Evolutionary conservation across 2,329 filamentous ascomycete genomes (phyloP).

Genomic region (Aspergillus pseudonomiae): DNA sequence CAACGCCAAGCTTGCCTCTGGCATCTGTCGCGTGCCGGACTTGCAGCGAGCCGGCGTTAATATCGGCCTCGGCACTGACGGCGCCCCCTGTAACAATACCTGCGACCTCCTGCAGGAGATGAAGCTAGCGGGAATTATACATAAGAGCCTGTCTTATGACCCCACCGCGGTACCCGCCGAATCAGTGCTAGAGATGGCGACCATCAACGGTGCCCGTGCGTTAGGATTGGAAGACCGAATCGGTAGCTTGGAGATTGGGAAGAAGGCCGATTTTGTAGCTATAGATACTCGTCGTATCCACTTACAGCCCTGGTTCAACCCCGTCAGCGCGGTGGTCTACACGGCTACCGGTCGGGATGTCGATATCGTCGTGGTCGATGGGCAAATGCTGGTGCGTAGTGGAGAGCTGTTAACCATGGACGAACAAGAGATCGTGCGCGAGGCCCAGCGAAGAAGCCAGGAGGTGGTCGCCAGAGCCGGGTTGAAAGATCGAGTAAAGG

Average conservation of each 20-base stretch:
- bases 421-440: slow-evolving; percentile 34
- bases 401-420: slow-evolving; percentile 43
- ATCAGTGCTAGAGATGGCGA: slow-evolving; percentile 55
- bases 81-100: slow-evolving; percentile 56
- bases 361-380: slow-evolving; percentile 49
- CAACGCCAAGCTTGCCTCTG: slow-evolving; percentile 57
- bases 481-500: slow-evolving; percentile 20
- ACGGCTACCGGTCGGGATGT: slow-evolving; percentile 49
- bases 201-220: slow-evolving; percentile 54
- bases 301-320: slow-evolving; percentile 43
- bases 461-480: slow-evolving; percentile 46
- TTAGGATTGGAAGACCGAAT: slow-evolving; percentile 47
- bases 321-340: slow-evolving; percentile 47
- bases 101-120: slow-evolving; percentile 58
- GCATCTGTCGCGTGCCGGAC: slow-evolving; percentile 52
- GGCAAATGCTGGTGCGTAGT: slow-evolving; percentile 41
- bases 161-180: slow-evolving; percentile 50
- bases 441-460: slow-evolving; percentile 38
- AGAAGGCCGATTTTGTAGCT: slow-evolving; percentile 48
- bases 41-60: slow-evolving; percentile 50
- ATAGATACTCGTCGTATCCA: slow-evolving; percentile 35
- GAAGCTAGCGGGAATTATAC: slow-evolving; percentile 55
- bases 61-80: slow-evolving; percentile 55
- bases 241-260: slow-evolving; percentile 45
- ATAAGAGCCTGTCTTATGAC: slow-evolving; percentile 49